A percentile compares a stretch with the other conserved stretches of the same genome.
phyloP scores from a whole-genome alignment of 345 rosid genomes.

The Heritiera littoralis region DNA sequence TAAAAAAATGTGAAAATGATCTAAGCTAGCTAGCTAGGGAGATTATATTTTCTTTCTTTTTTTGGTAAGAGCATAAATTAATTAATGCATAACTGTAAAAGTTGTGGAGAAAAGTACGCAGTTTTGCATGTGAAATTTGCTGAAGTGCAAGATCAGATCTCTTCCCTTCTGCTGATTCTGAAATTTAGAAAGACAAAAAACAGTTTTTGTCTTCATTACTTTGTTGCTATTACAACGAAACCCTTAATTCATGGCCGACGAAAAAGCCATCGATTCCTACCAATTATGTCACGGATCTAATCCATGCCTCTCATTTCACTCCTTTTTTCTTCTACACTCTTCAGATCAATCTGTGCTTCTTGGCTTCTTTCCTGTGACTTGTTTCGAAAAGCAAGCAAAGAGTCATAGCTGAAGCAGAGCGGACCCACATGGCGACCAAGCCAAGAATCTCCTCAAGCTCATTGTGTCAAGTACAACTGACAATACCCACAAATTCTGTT shows the following conservation, averaged over 20 bases:
- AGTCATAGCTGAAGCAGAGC: neutral
- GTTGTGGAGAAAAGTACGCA: neutral
- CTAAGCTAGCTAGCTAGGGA: too few relatives aligned
- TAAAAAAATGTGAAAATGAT: too few relatives aligned
- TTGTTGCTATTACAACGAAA: neutral
- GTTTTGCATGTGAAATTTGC: constrained; percentile 26
- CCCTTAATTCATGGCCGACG: constrained; percentile 19
- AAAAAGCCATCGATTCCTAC: neutral
- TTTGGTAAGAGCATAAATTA: too few relatives aligned
- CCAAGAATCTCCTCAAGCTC: neutral
- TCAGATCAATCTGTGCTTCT: neutral
- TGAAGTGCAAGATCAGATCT: neutral
- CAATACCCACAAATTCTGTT: neutral
- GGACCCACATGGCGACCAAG: neutral
- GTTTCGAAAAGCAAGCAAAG: constrained; percentile 12
- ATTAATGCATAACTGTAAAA: neutral
- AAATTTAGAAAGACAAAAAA: constrained; percentile 17
- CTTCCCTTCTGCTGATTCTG: constrained; percentile 10
- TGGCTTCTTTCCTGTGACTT: neutral
- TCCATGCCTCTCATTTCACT: neutral
- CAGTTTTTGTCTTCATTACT: constrained; percentile 19
- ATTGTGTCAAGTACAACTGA: neutral
- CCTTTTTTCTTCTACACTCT: neutral
- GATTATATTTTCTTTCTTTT: too few relatives aligned
- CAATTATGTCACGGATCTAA: constrained; percentile 26